Conservation (phyloP, 2,329 filamentous ascomycete species). For the Pseudocercospora ulei region DNA sequence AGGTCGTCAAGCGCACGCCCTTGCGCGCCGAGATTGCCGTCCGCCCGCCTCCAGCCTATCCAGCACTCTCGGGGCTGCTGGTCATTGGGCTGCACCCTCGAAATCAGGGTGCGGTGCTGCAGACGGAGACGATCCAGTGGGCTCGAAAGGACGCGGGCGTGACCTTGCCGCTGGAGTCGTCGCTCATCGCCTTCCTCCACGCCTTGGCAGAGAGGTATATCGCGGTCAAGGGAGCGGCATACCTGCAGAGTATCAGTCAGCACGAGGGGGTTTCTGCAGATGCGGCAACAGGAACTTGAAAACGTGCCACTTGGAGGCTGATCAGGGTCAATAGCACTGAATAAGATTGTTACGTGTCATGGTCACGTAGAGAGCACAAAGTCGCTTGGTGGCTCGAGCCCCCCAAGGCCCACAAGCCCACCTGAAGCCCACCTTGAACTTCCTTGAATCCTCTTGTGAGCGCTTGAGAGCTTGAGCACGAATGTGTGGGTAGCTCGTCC, state of each 20-base stretch:
- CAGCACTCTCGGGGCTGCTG: slow-evolving; percentile 14
- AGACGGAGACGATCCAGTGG: slow-evolving; percentile 25
- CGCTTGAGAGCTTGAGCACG: no score
- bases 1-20: slow-evolving; percentile 19
- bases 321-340: not conserved
- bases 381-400: no score
- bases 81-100: slow-evolving; percentile 19
- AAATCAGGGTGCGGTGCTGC: slow-evolving; percentile 18
- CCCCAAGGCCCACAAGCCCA: no score
- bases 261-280: not conserved
- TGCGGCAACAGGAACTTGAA: not conserved
- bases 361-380: no score
- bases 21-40: slow-evolving; percentile 18
- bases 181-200: slow-evolving; percentile 19
- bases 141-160: slow-evolving; percentile 15
- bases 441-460: no score
- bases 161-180: slow-evolving; percentile 20
- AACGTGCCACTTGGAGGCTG: not conserved
- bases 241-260: slow-evolving; percentile 9
- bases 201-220: slow-evolving; percentile 16
- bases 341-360: no score
- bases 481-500: no score
- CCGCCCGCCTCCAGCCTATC: slow-evolving; percentile 1
- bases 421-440: no score
- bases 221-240: slow-evolving; percentile 15